Base-by-base conservation (phyloP, 2,329 filamentous ascomycete genomes). In the Xylaria sp. region DNA sequence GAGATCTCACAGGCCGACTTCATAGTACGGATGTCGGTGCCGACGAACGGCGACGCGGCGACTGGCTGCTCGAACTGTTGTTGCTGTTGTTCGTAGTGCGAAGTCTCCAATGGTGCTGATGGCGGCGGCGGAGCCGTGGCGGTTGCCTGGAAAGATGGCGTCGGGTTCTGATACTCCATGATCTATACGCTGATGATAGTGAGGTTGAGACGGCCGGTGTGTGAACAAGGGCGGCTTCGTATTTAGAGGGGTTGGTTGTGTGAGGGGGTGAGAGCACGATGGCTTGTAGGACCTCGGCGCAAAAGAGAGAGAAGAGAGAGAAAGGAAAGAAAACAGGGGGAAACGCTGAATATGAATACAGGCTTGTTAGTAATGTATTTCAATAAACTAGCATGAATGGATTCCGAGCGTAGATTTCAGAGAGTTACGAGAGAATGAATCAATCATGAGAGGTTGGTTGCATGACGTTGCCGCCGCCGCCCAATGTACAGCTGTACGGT, bases 1-100 rank as follows among this genome's bases (percentile, higher is more conserved):
- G 78, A 78, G 27, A 72, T 73, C 72, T 81, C 79, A 55, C 72
- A 72, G 32, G 75, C 73, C 11, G 67, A 67, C 53, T 69, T 73
- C 32, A 75, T 67, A 1, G 72, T 69, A 36, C 67, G 70, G 19
- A 78, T 65, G 48, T 74, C 75, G 32, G 73, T 65, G n/a, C 71
- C 73, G 17, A 63, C 68, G 36, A 75, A 75, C 14, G 62, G 59
- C n/a, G 65, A 51, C n/a, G 62, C 17, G 2, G 54, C 57, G 27
- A 61, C 45, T 2, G 63, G 60, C 8, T 39, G 59, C 32, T 55
- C 27, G 45, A 19, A 24, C 24, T 59, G 58, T 8, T 60, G 65
- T 9, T 55, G 56, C 24, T 59, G 63, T 30, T 48, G 47, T 19
- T 32, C 24, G 12, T 53, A 53, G 27, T 53, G 50, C 27, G 24